Evolutionary conservation across 2,329 filamentous ascomycete species (phyloP).

Genomic region (Sporothrix protearum): DNA sequence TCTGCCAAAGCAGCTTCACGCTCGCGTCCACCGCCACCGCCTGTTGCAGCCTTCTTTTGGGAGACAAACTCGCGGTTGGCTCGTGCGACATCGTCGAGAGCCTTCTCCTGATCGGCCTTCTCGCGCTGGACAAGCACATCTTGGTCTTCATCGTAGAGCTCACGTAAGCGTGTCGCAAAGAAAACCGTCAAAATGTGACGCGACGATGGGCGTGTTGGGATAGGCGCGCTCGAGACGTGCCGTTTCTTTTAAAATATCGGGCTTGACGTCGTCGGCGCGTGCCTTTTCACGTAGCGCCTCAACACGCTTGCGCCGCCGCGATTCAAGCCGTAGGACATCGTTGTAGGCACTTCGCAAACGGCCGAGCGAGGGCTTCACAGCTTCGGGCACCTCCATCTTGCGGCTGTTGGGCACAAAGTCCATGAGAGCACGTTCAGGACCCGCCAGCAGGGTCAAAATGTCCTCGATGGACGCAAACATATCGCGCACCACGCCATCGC

Average conservation of each 20-base stretch:
- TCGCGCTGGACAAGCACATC: conserved; percentile 65
- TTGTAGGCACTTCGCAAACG: conserved; percentile 76
- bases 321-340: conserved; percentile 80
- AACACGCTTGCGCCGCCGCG: conserved; percentile 71
- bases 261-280: conserved; percentile 82
- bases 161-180: conserved; percentile 75
- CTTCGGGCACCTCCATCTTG: conserved; percentile 71
- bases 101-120: conserved; percentile 68
- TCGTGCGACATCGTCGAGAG: conserved; percentile 65
- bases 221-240: conserved; percentile 81
- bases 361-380: conserved; percentile 74
- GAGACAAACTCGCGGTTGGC: conserved; percentile 75
- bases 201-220: conserved; percentile 77
- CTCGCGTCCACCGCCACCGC: conserved; percentile 58
- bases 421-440: conserved; percentile 75
- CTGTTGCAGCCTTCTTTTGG: conserved; percentile 54
- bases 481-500: conserved; percentile 62
- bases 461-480: conserved; percentile 76
- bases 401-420: conserved; percentile 86
- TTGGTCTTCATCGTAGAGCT: conserved; percentile 73
- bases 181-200: conserved; percentile 91
- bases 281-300: conserved; percentile 75
- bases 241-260: conserved; percentile 77
- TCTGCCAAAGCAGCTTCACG: conserved; percentile 81
- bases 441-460: conserved; percentile 70